Evolutionary conservation across 164 flowering plant species (phyloP).

Genomic region (Liriodendron chinense): DNA sequence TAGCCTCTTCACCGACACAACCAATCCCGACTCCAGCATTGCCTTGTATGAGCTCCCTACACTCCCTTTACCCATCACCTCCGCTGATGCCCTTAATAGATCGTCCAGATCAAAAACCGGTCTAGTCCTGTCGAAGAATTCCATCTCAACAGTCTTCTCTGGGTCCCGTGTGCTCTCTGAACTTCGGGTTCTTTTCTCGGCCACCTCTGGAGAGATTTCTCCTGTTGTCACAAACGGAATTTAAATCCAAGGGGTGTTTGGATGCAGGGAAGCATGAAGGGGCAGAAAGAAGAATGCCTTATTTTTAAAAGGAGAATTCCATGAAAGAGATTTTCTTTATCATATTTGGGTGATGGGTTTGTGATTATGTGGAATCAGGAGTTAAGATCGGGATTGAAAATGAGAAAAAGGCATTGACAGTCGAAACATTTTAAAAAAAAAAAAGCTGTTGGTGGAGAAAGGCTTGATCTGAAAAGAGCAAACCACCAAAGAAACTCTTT

Average conservation of each 20-base stretch:
- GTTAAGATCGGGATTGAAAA: too few species aligned
- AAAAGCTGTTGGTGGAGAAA: too few species aligned
- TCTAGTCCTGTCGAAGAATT: slow-evolving; percentile 37
- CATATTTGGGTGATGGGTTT: neutral
- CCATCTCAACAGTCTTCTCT: slow-evolving; percentile 33
- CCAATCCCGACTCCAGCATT: slow-evolving; percentile 40
- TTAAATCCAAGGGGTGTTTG: neutral
- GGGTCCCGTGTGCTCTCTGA: slow-evolving; percentile 27
- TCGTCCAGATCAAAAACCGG: slow-evolving; percentile 58
- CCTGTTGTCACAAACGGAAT: slow-evolving; percentile 9
- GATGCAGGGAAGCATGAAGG: neutral
- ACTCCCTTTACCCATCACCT: slow-evolving; percentile 48
- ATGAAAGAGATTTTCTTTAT: neutral
- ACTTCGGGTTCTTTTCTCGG: slow-evolving; percentile 16
- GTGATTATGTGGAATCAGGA: too few species aligned
- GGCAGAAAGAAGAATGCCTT: too few species aligned
- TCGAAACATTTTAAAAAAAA: too few species aligned
- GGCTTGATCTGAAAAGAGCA: too few species aligned
- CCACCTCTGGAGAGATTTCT: slow-evolving; percentile 9
- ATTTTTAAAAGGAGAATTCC: neutral
- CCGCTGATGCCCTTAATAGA: slow-evolving; percentile 57
- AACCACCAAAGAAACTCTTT: too few species aligned
- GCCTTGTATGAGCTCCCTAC: slow-evolving; percentile 57
- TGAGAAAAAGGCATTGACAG: too few species aligned
- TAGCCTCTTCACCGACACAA: slow-evolving; percentile 51